A percentile compares a stretch with the other conserved stretches of the same genome.
Evolutionary conservation across 2,329 filamentous ascomycete species (phyloP).

Genomic region (Alternaria alternata): DNA sequence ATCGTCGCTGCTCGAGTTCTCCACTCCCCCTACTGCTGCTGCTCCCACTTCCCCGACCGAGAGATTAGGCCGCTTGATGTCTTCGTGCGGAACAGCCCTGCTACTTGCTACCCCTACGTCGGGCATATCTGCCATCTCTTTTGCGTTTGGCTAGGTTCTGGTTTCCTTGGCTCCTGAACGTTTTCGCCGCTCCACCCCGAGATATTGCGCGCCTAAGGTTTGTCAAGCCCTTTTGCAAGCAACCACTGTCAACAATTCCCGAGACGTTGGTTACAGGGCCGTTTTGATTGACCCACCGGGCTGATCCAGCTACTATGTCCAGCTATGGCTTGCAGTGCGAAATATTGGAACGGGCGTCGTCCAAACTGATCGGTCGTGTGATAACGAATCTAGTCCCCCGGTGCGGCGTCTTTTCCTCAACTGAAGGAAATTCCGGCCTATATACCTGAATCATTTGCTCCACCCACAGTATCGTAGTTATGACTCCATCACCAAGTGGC

Average conservation of each 20-base stretch:
- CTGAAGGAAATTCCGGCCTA: not conserved
- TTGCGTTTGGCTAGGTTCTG: not conserved
- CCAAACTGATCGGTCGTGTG: not conserved
- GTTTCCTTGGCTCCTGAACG: not conserved
- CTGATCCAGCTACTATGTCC: not conserved
- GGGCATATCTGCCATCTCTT: not conserved
- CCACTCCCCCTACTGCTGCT: not conserved
- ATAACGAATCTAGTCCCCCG: not conserved
- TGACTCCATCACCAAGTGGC: constrained; percentile 5
- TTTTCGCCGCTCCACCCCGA: constrained; percentile 17
- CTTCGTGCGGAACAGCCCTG: constrained; percentile 8
- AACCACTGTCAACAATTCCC: not conserved
- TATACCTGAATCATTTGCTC: constrained; percentile 17
- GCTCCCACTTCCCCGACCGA: constrained; percentile 1
- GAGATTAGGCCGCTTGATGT: constrained; percentile 11
- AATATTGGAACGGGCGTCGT: not conserved
- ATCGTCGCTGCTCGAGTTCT: not conserved
- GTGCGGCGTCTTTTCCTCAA: not conserved
- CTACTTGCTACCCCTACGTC: not conserved
- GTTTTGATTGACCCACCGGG: constrained; percentile 7
- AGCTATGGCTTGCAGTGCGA: constrained; percentile 1
- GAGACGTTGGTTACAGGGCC: constrained; percentile 7
- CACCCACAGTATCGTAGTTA: constrained; percentile 3
- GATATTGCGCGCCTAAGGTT: constrained; percentile 6
- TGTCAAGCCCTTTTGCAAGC: not conserved